Base-by-base conservation (phyloP, 257 asterid species). In the Salvia hispanica region DNA sequence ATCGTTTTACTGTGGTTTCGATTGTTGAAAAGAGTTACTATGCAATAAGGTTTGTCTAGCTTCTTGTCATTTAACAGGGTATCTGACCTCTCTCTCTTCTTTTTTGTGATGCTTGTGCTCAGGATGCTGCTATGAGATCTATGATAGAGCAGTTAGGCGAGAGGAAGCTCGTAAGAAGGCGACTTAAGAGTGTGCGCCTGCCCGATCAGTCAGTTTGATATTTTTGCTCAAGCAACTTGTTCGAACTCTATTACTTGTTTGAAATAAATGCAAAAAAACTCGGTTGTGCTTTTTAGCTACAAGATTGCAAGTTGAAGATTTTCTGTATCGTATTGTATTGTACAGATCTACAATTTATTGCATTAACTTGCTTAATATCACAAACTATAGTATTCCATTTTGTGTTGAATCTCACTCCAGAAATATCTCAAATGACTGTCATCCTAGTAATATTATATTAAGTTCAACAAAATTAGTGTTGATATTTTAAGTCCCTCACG, bases 111-210 rank as follows among this genome's bases (percentile, higher is more conserved):
- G 61, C 10, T 43, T 53, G 8, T 53, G 7, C 42, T 43, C 82
- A 82, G 87, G 87, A 45, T 82, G 87, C 73, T 82, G 83, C 81
- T 77, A 82, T 12, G 87, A 82, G 81, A 79, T 82, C 66, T 79
- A 79, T 21, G 83, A 72, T 25, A 77, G 54, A 57, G 81, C 81
- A 1, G 72, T 58, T 37, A 71, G 64, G 75, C 77, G 86, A 48
- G 81, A 75, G 37, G 79, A 81, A 69, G 66, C 83, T 37, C 82
- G 81, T 9, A 72, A 69, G 64, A 74, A 79, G 72, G 79, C 55
- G 13, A 72, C 66, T 8, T 34, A 75, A 75, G 67, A 69, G 73
- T 53, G 72, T 15, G 11, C 59, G 50, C 43, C 46, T 56, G 25
- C 53, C 76, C 16, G 8, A 31, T 14, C 12, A 37, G 43, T 34